These are phyloP conservation scores for Ampelomyces quisqualis DNA, from an alignment of 2,329 filamentous ascomycete genomes.

Conservation along the genomic window DNA sequence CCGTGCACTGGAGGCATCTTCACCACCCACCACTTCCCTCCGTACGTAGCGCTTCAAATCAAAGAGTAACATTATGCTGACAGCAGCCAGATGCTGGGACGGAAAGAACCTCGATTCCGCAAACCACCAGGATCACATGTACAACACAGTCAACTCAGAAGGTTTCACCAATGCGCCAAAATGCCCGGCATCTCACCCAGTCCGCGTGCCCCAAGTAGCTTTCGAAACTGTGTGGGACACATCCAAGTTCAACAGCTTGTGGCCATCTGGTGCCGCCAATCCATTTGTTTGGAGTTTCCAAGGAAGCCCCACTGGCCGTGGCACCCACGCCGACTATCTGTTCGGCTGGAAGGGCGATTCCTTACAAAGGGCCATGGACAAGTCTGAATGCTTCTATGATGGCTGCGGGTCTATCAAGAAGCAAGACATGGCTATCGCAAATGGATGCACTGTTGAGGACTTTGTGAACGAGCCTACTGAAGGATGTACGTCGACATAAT, in stretches of 20 bases:
- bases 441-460: conserved; percentile 26
- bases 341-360: conserved; percentile 23
- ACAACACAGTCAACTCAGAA: conserved; percentile 21
- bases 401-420: conserved; percentile 24
- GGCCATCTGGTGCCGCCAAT: conserved; percentile 18
- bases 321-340: conserved; percentile 30
- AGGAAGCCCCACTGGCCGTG: conserved; percentile 13
- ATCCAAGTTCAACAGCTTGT: conserved; percentile 28
- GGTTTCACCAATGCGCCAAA: conserved; percentile 25
- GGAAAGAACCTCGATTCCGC: conserved; percentile 44
- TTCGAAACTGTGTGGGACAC: conserved; percentile 29
- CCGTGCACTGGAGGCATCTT: conserved; percentile 31
- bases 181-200: conserved; percentile 24
- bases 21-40: conserved; percentile 27
- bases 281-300: conserved; percentile 26
- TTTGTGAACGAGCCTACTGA: conserved; percentile 22
- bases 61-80: conserved; percentile 1
- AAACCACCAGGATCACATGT: conserved; percentile 57
- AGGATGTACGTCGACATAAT: conserved; percentile 15
- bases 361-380: conserved; percentile 19
- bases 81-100: conserved; percentile 38
- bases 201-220: conserved; percentile 27
- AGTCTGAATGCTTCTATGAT: conserved; percentile 23
- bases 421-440: conserved; percentile 24
- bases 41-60: conserved; percentile 13